Percentiles rank a stretch among this genome's conserved stretches.
These are phyloP conservation scores for Chrysoporthe puriensis DNA, from an alignment of 2,329 filamentous ascomycete species.

Conservation along the genomic window DNA sequence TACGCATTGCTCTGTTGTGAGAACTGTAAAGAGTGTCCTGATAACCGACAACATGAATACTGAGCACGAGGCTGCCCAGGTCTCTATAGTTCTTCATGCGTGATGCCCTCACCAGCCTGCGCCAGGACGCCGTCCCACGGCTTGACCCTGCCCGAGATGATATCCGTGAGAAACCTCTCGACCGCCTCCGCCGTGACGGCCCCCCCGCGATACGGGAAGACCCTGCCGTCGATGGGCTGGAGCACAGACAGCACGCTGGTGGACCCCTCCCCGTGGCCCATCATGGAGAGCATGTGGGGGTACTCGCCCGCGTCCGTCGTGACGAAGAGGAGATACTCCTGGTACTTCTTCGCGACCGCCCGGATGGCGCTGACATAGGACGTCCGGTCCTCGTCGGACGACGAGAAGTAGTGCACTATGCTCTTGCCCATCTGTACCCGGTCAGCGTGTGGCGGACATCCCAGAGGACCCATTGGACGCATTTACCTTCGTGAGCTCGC, in stretches of 20 bases:
- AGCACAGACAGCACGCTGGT: slow-evolving; percentile 46
- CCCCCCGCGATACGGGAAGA: slow-evolving; percentile 43
- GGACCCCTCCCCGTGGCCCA: slow-evolving; percentile 41
- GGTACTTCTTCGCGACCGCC: slow-evolving; percentile 48
- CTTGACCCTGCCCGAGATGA: slow-evolving; percentile 46
- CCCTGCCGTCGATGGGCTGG: slow-evolving; percentile 48
- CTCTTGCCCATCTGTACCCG: slow-evolving; percentile 34
- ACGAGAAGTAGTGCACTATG: slow-evolving; percentile 41
- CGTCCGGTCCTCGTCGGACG: slow-evolving; percentile 36
- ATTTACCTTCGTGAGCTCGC: slow-evolving; percentile 43
- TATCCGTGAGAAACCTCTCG: slow-evolving; percentile 48
- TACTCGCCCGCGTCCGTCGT: slow-evolving; percentile 52
- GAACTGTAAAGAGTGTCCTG: no score
- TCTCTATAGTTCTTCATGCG: slow-evolving; percentile 30
- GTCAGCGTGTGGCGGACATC: slow-evolving; percentile 25
- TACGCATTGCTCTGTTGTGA: no score
- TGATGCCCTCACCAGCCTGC: slow-evolving; percentile 5
- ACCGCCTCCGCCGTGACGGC: slow-evolving; percentile 41
- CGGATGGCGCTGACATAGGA: slow-evolving; percentile 43
- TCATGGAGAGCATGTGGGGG: slow-evolving; percentile 44
- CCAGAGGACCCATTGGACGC: slow-evolving; percentile 29
- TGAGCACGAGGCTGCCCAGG: no score
- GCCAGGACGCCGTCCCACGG: slow-evolving; percentile 38
- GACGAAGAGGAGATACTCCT: slow-evolving; percentile 52
- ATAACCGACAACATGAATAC: no score